phyloP scores from a whole-genome alignment of 352 stramenopile genomes.

The Pythium diclinum region DNA sequence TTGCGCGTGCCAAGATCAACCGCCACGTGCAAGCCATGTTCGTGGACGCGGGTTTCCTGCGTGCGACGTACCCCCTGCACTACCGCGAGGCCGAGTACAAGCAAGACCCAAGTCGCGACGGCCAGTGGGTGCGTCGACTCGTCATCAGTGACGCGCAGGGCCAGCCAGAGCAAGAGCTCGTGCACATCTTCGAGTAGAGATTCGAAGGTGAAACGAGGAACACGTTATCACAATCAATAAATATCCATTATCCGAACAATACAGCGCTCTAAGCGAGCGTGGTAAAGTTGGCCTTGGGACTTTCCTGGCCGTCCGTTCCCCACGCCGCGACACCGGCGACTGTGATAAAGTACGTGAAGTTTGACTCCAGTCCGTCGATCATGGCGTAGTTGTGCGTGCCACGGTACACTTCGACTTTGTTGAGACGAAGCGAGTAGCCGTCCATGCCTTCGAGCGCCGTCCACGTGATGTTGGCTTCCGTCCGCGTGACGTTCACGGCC shows the following conservation, averaged over 20 bases:
- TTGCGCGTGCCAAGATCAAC: constrained; percentile 33
- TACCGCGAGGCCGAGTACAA: constrained; percentile 63
- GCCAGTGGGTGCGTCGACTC: constrained; percentile 28
- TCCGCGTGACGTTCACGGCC: constrained; percentile 42
- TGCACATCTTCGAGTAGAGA: constrained; percentile 22
- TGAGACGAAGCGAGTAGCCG: constrained; percentile 72
- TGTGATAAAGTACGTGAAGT: constrained; percentile 70
- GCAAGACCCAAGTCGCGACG: constrained; percentile 25
- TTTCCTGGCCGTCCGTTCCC: constrained; percentile 53
- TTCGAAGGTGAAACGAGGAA: background rate
- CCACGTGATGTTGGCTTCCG: constrained; percentile 47
- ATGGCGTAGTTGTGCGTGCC: constrained; percentile 38
- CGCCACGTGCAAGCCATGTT: constrained; percentile 65
- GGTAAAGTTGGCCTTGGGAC: constrained; percentile 68
- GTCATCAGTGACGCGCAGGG: constrained; percentile 3
- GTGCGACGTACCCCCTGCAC: constrained; percentile 52
- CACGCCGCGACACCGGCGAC: constrained; percentile 64
- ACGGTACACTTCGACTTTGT: constrained; percentile 73
- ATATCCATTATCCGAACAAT: background rate
- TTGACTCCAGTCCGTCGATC: constrained; percentile 46
- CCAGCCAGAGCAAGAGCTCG: constrained; percentile 20
- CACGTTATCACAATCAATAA: background rate
- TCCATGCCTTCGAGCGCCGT: constrained; percentile 42
- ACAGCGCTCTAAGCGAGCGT: constrained; percentile 25
- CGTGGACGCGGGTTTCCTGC: constrained; percentile 52